Conservation (phyloP, 108 stramenopile species). For the Chaetoceros tenuissimus region DNA sequence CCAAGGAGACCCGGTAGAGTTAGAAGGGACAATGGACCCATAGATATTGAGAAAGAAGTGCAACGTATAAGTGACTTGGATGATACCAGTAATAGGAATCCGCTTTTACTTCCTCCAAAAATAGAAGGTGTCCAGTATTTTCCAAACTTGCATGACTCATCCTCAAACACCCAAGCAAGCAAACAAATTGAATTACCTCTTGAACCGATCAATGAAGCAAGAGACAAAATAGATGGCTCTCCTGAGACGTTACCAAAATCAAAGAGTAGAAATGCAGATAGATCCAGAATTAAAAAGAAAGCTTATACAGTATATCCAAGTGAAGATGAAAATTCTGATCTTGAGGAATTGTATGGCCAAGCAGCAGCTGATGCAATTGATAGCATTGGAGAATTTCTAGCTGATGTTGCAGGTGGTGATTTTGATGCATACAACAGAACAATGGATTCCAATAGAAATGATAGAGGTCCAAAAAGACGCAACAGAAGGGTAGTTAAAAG, state of each 20-base stretch:
- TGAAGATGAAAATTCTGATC: neutral
- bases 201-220: neutral
- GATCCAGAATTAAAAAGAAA: neutral
- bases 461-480: neutral
- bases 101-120: no score
- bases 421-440: neutral
- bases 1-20: neutral
- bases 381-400: neutral
- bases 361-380: neutral
- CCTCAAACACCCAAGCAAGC: no score
- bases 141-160: no score
- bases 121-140: no score
- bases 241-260: neutral
- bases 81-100: no score
- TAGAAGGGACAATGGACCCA: neutral
- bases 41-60: neutral
- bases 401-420: neutral
- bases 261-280: neutral
- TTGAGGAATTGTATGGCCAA: neutral
- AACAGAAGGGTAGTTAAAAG: neutral
- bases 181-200: neutral
- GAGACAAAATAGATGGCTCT: neutral
- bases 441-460: neutral
- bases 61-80: neutral
- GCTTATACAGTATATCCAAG: neutral